phyloP scores from a whole-genome alignment of 2,329 filamentous ascomycete genomes.

The Penicillium sp. region DNA sequence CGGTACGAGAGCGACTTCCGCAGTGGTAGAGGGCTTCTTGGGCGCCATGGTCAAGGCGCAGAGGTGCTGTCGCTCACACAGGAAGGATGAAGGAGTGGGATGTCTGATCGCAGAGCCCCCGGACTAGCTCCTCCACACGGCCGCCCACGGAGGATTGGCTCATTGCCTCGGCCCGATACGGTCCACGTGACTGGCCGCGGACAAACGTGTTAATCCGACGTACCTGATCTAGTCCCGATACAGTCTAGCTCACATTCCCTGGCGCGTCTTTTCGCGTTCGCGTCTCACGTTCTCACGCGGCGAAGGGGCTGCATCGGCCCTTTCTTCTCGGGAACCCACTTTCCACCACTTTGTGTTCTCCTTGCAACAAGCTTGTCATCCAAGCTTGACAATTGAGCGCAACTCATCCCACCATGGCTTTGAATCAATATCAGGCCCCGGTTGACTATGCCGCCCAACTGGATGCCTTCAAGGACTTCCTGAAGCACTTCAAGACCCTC shows the following conservation, averaged over 20 bases:
- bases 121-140: slow-evolving; percentile 19
- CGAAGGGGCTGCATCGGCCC: slow-evolving; percentile 13
- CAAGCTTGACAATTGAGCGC: slow-evolving; percentile 19
- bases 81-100: slow-evolving; percentile 12
- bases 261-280: slow-evolving; percentile 17
- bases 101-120: slow-evolving; percentile 18
- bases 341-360: slow-evolving; percentile 20
- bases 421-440: slow-evolving; percentile 72
- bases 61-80: slow-evolving; percentile 13
- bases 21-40: slow-evolving; percentile 61
- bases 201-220: not conserved
- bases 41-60: slow-evolving; percentile 39
- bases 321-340: slow-evolving; percentile 18
- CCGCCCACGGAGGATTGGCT: not conserved
- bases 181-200: slow-evolving; percentile 13
- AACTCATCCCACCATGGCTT: slow-evolving; percentile 64
- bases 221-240: slow-evolving; percentile 2
- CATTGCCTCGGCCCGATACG: not conserved
- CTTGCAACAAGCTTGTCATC: slow-evolving; percentile 12
- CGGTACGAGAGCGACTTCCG: slow-evolving; percentile 80
- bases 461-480: slow-evolving; percentile 77
- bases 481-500: slow-evolving; percentile 79
- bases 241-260: slow-evolving; percentile 5
- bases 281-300: slow-evolving; percentile 4
- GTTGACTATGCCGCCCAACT: slow-evolving; percentile 89